phyloP scores from a whole-genome alignment of 2,329 filamentous ascomycete species.

The Ophiostoma ulmi region DNA sequence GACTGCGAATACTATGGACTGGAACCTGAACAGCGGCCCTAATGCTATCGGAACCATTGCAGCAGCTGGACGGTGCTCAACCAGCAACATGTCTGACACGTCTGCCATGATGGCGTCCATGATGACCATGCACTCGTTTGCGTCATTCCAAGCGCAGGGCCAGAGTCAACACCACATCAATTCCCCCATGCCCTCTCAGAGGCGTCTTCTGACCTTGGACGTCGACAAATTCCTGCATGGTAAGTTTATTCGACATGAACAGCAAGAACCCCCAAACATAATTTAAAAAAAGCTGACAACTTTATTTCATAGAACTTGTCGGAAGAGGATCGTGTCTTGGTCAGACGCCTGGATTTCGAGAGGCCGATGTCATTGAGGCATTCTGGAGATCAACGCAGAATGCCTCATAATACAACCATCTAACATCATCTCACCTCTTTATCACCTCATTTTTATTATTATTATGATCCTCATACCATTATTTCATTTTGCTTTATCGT shows the following conservation, averaged over 20 bases:
- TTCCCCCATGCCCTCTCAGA: not conserved
- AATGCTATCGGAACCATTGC: not conserved
- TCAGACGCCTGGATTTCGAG: conserved; percentile 33
- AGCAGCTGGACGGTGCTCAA: not conserved
- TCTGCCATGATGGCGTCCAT: not conserved
- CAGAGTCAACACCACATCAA: not conserved
- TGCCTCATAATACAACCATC: not conserved
- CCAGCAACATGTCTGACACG: not conserved
- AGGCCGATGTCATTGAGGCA: conserved; percentile 32
- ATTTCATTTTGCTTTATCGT: not conserved
- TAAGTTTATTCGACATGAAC: conserved; percentile 17
- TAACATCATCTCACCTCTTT: not conserved
- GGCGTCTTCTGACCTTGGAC: conserved; percentile 27
- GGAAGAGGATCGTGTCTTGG: conserved; percentile 32
- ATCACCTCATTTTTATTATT: not conserved
- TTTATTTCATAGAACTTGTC: conserved; percentile 31
- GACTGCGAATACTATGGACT: not conserved
- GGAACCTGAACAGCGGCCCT: not conserved
- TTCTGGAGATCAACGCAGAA: conserved; percentile 24
- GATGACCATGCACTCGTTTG: not conserved
- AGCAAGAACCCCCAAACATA: not conserved
- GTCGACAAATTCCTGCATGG: conserved; percentile 31
- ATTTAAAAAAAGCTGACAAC: not conserved
- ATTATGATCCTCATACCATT: not conserved
- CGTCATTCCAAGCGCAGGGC: not conserved